A percentile compares a stretch with the other conserved stretches of the same genome.
These are phyloP conservation scores for Artemisia tridentata DNA, from an alignment of 129 eudicot genomes.

Conservation along the genomic window DNA sequence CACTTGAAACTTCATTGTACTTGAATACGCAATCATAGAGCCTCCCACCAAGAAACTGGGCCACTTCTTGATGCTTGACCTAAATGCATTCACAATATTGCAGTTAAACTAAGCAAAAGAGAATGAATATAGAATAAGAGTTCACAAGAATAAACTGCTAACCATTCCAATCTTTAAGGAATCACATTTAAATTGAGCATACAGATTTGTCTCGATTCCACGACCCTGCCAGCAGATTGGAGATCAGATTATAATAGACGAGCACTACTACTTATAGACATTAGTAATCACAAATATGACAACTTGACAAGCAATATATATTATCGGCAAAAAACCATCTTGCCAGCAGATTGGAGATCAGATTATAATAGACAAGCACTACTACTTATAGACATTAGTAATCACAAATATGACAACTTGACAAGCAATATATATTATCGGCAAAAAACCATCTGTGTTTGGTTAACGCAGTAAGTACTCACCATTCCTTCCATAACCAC, in stretches of 20 bases:
- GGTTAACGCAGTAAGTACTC: constrained; percentile 28
- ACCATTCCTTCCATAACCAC: constrained; percentile 98
- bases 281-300: constrained; percentile 1
- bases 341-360: constrained; percentile 7
- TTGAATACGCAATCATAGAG: constrained; percentile 96
- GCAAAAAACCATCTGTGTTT: background rate
- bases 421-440: constrained; percentile 1
- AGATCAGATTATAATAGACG: background rate
- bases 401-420: constrained; percentile 3
- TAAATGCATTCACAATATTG: constrained; percentile 9
- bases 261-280: background rate
- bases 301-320: background rate
- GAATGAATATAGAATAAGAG: background rate
- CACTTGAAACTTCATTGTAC: constrained; percentile 59
- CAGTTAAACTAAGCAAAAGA: constrained; percentile 1
- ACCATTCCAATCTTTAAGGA: constrained; percentile 97
- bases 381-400: background rate
- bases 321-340: background rate
- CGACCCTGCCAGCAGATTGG: constrained; percentile 69
- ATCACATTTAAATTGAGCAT: constrained; percentile 89
- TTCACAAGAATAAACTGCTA: constrained; percentile 17
- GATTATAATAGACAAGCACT: background rate
- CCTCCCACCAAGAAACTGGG: constrained; percentile 92
- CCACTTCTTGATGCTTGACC: constrained; percentile 98
- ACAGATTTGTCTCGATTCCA: constrained; percentile 94